phyloP scores from a whole-genome alignment of 108 stramenopile species.

The Cyclotella baltica region DNA sequence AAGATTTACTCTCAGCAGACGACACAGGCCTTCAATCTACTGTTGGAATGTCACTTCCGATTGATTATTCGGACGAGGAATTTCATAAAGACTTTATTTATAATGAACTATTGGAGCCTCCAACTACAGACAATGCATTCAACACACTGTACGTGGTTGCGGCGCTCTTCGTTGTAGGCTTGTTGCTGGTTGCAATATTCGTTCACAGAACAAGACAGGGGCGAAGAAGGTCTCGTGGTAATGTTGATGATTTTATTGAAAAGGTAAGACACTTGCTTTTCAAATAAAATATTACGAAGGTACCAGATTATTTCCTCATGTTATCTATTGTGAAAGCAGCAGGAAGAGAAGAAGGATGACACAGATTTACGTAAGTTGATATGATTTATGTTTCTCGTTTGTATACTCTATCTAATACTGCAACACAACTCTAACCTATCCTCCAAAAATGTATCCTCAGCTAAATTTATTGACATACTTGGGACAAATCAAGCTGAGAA shows the following conservation, averaged over 20 bases:
- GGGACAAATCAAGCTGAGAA: background rate
- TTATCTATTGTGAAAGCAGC: background rate
- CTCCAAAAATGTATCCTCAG: too few species aligned
- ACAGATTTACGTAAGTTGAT: background rate
- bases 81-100: background rate
- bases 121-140: background rate
- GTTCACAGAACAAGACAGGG: constrained; percentile 8
- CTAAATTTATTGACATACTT: too few species aligned
- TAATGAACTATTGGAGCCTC: background rate
- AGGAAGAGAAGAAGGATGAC: background rate
- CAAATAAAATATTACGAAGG: background rate
- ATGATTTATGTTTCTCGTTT: too few species aligned
- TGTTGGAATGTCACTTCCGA: background rate
- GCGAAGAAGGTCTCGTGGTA: background rate
- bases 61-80: background rate
- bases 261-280: background rate
- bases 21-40: constrained; percentile 17
- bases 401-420: too few species aligned
- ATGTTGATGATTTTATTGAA: constrained; percentile 4
- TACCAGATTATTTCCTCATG: background rate
- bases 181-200: constrained; percentile 3
- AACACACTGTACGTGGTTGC: background rate
- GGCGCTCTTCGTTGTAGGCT: constrained; percentile 2
- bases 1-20: background rate
- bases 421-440: too few species aligned